phyloP scores from a whole-genome alignment of 768 basidiomycete genomes.

The Bullera alba region DNA sequence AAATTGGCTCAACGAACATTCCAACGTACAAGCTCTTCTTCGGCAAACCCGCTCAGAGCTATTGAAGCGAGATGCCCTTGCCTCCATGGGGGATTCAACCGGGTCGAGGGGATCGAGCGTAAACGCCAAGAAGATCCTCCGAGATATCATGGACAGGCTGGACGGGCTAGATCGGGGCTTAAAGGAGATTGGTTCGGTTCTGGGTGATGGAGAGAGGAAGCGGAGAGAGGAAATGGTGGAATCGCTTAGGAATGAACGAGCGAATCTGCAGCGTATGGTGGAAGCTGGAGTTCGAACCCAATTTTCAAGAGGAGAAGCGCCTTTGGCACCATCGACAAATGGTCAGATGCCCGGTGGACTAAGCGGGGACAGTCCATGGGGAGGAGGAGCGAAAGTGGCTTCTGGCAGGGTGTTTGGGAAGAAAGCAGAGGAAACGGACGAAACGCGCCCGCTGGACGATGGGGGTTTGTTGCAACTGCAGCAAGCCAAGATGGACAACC shows the following conservation, averaged over 20 bases:
- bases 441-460: conserved; percentile 81
- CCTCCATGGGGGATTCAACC: conserved; percentile 63
- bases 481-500: conserved; percentile 68
- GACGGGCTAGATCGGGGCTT: conserved; percentile 62
- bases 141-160: conserved; percentile 52
- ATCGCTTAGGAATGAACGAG: conserved; percentile 80
- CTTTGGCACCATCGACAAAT: background rate
- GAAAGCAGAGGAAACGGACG: conserved; percentile 63
- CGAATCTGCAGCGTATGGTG: conserved; percentile 77
- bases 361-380: background rate
- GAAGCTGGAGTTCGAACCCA: conserved; percentile 61
- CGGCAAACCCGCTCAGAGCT: conserved; percentile 78
- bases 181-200: conserved; percentile 60
- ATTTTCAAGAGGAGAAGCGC: conserved; percentile 17
- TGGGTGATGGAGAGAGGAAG: conserved; percentile 88
- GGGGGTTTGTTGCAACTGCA: conserved; percentile 73
- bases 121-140: conserved; percentile 57
- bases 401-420: conserved; percentile 67
- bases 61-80: conserved; percentile 76
- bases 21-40: conserved; percentile 65
- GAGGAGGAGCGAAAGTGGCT: too few relatives aligned
- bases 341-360: background rate
- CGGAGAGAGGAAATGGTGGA: conserved; percentile 83
- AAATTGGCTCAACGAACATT: conserved; percentile 87
- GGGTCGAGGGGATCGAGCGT: conserved; percentile 74